Evolutionary conservation across 192 early-diverging fungal species (phyloP), one percentile per base, ranked within the genome.

Genomic region (Endogone sp.): DNA sequence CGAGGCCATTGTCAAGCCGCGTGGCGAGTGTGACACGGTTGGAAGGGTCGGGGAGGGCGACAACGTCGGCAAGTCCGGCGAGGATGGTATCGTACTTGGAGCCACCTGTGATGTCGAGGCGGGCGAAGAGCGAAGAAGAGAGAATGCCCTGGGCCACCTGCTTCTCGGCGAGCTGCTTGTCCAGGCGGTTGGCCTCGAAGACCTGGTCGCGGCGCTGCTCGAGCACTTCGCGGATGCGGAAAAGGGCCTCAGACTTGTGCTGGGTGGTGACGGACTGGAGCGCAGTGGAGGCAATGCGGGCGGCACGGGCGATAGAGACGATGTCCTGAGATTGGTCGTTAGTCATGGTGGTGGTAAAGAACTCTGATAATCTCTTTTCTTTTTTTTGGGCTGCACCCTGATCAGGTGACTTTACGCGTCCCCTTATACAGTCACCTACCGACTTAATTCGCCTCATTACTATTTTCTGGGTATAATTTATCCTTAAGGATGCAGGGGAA

Each of bases 41-140:
- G 25, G 89, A 90, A 4, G 97, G 97, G 70, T 98, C 95, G 8
- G 83, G 72, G 54, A 99, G 86, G 20, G 84, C 72, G 68, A 88
- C 91, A 56, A 99, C 93, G 71, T 99, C 97, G 57, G 85, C 75
- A 59, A 99, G 90, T 26, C 97, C 95, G 63, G 94, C 85, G 56
- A 97, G 76, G 73, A 99, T 87, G 11, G 92, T 84, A 27, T 90
- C 79, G 64, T 86, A 96, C 79, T 99, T 99, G 72, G 92, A 91
- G 23, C 86, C 90, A 8, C 87, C 88, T 56, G 84, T 83, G 25
- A 99, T 84, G 75, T 96, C 96, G 6, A 98, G 84, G 4, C 96
- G 90, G 71, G 93, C 95, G 79, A 90, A 93, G 25, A 97, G 82
- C 3, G 94, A 88, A 0, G 71, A 37, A 2, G 91, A 92, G 3